Percentiles rank a stretch among this genome's conserved stretches.
Conservation (phyloP, 345 rosid species). For the Eucalyptus regnans region DNA sequence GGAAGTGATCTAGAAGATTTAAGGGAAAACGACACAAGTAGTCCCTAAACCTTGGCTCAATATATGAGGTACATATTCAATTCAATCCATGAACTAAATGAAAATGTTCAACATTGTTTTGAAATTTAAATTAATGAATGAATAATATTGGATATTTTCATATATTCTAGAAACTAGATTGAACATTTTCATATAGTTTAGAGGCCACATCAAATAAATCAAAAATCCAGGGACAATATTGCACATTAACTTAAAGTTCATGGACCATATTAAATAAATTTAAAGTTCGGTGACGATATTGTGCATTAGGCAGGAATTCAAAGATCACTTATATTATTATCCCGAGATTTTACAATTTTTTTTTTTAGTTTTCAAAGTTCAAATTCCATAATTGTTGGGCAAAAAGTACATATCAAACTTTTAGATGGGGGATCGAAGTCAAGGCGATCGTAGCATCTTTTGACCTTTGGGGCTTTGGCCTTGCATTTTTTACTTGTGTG, state of each 20-base stretch:
- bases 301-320: too few species aligned
- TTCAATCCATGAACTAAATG: too few species aligned
- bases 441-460: neutral
- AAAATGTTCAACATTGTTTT: neutral
- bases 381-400: neutral
- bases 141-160: neutral
- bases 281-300: neutral
- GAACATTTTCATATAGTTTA: too few species aligned
- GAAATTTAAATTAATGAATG: neutral
- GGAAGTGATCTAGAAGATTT: neutral
- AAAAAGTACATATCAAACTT: neutral
- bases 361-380: neutral
- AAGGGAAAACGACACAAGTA: too few species aligned
- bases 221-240: too few species aligned
- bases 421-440: neutral
- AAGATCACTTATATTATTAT: too few species aligned
- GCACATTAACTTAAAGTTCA: too few species aligned
- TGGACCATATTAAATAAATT: too few species aligned
- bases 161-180: neutral
- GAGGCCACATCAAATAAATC: accelerated
- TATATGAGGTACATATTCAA: neutral
- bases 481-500: neutral
- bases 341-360: neutral
- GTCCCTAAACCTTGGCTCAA: neutral
- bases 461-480: neutral